Evolutionary conservation across 768 basidiomycete genomes (phyloP).

Genomic region (Rhodocollybia butyracea): DNA sequence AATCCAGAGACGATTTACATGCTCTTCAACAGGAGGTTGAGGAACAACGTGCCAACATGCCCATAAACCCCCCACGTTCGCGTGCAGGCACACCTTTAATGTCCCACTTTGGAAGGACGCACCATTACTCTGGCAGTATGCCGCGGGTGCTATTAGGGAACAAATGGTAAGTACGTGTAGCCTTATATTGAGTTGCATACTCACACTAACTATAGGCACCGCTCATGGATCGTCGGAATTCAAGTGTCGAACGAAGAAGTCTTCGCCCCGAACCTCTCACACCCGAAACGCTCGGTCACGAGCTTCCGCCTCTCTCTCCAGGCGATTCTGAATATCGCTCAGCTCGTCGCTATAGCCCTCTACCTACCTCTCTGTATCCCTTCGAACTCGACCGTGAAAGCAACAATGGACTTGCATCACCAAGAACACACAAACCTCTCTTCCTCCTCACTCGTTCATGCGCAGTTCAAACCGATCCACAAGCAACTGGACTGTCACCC

Average conservation of each 20-base stretch:
- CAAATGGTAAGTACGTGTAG: slow-evolving; percentile 23
- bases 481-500: slow-evolving; percentile 22
- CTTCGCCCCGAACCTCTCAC: slow-evolving; percentile 27
- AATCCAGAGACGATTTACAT: slow-evolving; percentile 75
- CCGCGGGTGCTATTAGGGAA: slow-evolving; percentile 36
- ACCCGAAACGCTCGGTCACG: slow-evolving; percentile 38
- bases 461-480: slow-evolving; percentile 65
- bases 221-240: slow-evolving; percentile 17
- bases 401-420: slow-evolving; percentile 23
- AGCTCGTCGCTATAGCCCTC: slow-evolving; percentile 24
- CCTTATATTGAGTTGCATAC: background rate
- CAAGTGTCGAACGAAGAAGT: slow-evolving; percentile 25
- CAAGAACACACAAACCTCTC: slow-evolving; percentile 37
- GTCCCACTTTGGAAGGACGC: slow-evolving; percentile 31
- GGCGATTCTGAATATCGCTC: slow-evolving; percentile 33
- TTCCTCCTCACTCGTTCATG: slow-evolving; percentile 59
- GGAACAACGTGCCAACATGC: slow-evolving; percentile 56
- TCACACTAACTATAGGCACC: slow-evolving; percentile 14
- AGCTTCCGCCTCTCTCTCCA: slow-evolving; percentile 37
- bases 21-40: slow-evolving; percentile 70
- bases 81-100: slow-evolving; percentile 34
- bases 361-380: slow-evolving; percentile 28
- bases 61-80: slow-evolving; percentile 25
- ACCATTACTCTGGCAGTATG: slow-evolving; percentile 40
- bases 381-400: slow-evolving; percentile 41